Percentiles rank a stretch among this genome's conserved stretches.
Conservation (phyloP, 2,329 filamentous ascomycete species). For the Calonectria multiphialidica region DNA sequence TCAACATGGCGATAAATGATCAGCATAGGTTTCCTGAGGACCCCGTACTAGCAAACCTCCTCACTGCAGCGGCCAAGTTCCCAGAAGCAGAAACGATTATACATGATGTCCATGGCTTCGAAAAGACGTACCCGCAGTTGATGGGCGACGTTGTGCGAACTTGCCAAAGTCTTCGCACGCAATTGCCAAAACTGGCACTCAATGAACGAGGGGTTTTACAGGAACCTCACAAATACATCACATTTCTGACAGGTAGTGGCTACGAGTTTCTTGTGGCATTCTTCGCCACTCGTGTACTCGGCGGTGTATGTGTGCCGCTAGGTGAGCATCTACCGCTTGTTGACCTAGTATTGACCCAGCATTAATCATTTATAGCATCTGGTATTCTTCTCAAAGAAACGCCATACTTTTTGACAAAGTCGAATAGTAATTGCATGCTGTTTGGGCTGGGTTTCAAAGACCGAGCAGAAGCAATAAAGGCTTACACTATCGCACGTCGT, state of each 20-base stretch:
- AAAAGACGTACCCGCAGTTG: slow-evolving; percentile 36
- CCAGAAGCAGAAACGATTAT: background rate
- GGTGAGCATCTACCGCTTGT: background rate
- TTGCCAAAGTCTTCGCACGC: slow-evolving; percentile 19
- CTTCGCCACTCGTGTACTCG: background rate
- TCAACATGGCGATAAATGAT: background rate
- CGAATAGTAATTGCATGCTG: background rate
- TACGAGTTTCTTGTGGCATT: background rate
- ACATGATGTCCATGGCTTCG: slow-evolving; percentile 24
- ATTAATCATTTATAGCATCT: background rate
- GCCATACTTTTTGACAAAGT: background rate
- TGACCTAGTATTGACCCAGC: no score
- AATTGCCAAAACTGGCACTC: slow-evolving; percentile 14
- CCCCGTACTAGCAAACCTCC: background rate
- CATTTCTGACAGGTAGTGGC: slow-evolving; percentile 14
- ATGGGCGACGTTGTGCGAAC: slow-evolving; percentile 34
- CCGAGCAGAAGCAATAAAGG: background rate
- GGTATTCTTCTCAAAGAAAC: background rate
- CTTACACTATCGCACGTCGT: background rate
- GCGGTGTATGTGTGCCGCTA: background rate
- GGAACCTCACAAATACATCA: slow-evolving; percentile 21
- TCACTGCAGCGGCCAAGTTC: background rate
- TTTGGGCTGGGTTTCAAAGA: background rate
- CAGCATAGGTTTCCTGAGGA: background rate
- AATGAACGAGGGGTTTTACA: slow-evolving; percentile 16